Percentiles rank a stretch among this genome's conserved stretches.
Evolutionary conservation across 495 filamentous ascomycete species (phyloP).

Genomic region (Amorphotheca resinae): DNA sequence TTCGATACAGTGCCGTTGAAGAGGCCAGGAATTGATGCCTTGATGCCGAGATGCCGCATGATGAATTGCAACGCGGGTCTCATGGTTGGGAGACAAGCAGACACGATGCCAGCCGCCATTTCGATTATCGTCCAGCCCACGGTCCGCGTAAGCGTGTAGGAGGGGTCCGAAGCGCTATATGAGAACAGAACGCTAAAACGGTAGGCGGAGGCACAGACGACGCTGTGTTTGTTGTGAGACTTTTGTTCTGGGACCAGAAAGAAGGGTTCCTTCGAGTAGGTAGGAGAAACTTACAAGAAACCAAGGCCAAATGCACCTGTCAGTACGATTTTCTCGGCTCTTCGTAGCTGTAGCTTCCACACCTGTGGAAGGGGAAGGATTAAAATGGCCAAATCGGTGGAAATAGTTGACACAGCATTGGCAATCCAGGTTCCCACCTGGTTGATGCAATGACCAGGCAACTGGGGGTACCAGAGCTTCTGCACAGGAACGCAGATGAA

Average conservation of each 20-base stretch:
- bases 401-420: conserved; percentile 28
- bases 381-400: conserved; percentile 29
- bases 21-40: conserved; percentile 1
- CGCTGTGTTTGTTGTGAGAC: conserved; percentile 5
- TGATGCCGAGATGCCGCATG: conserved; percentile 10
- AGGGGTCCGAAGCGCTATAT: conserved; percentile 23
- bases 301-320: conserved; percentile 20
- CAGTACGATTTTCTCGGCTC: conserved; percentile 19
- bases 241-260: neutral
- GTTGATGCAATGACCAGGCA: conserved; percentile 30
- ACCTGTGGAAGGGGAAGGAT: conserved; percentile 26
- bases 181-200: conserved; percentile 27
- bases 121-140: conserved; percentile 34
- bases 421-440: conserved; percentile 29
- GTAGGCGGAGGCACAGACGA: conserved; percentile 23
- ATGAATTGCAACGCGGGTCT: conserved; percentile 22
- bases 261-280: neutral
- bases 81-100: conserved; percentile 33
- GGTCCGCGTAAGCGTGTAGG: conserved; percentile 30
- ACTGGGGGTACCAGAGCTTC: conserved; percentile 26
- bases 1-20: neutral
- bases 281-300: conserved; percentile 21
- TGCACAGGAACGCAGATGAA: conserved; percentile 32
- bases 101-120: conserved; percentile 33
- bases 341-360: conserved; percentile 23